Percentiles rank a stretch among this genome's conserved stretches.
Conservation (phyloP, 2,329 filamentous ascomycete species). For the Aspergillus transmontanensis region DNA sequence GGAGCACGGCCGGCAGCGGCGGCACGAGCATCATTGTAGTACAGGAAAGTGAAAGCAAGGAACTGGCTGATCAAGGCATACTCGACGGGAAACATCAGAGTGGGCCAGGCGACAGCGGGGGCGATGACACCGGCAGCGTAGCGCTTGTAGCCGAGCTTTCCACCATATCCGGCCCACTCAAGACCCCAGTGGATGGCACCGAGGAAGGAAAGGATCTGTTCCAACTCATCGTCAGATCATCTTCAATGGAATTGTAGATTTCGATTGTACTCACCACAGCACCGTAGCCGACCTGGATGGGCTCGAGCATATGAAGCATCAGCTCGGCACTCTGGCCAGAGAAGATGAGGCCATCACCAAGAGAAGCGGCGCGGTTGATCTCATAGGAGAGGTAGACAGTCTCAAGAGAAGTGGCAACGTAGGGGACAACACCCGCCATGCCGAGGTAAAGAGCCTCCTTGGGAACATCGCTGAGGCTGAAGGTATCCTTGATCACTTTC, state of each 20-base stretch:
- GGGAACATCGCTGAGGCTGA: constrained; percentile 66
- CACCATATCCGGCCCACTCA: constrained; percentile 73
- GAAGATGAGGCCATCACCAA: constrained; percentile 66
- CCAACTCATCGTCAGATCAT: constrained; percentile 7
- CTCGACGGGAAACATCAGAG: constrained; percentile 78
- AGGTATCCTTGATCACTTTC: constrained; percentile 69
- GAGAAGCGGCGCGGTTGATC: constrained; percentile 67
- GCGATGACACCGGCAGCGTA: constrained; percentile 83
- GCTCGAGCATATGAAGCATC: constrained; percentile 75
- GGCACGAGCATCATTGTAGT: constrained; percentile 79
- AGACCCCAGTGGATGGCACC: constrained; percentile 94
- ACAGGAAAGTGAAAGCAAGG: constrained; percentile 78
- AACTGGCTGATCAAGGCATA: constrained; percentile 87
- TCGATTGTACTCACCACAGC: constrained; percentile 65
- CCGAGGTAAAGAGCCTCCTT: constrained; percentile 69
- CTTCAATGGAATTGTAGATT: not conserved
- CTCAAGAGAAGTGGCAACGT: constrained; percentile 78
- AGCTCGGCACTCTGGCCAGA: constrained; percentile 71
- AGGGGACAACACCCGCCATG: constrained; percentile 79
- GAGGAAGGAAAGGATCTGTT: constrained; percentile 84
- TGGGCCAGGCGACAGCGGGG: constrained; percentile 85
- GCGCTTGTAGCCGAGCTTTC: constrained; percentile 71
- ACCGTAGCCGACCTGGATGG: constrained; percentile 86
- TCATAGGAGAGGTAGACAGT: constrained; percentile 84
- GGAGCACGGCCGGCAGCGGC: constrained; percentile 76